phyloP scores from a whole-genome alignment of 2,329 filamentous ascomycete species.

The Talaromyces pinophilus region DNA sequence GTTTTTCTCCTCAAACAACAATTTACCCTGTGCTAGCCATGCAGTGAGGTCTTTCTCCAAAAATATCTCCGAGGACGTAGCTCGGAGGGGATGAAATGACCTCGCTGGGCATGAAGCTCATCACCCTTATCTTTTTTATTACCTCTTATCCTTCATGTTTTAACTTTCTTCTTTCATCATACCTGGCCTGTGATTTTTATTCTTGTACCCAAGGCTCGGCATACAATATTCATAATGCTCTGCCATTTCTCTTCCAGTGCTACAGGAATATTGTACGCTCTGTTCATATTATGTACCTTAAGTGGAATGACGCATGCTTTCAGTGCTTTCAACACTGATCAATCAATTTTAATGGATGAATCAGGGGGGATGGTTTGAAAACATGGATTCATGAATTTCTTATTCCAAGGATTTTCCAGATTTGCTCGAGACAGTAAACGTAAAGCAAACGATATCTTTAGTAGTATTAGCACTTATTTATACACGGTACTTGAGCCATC shows the following conservation, averaged over 20 bases:
- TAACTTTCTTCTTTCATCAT: constrained; percentile 20
- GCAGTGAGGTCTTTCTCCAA: constrained; percentile 2
- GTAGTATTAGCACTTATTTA: neutral
- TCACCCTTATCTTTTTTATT: constrained; percentile 13
- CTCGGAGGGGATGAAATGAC: neutral
- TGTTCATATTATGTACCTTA: constrained; percentile 23
- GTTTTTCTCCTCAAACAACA: neutral
- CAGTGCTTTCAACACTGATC: constrained; percentile 12
- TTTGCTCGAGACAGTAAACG: neutral
- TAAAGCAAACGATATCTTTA: neutral
- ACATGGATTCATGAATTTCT: neutral
- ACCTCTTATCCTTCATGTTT: constrained; percentile 22
- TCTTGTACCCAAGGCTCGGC: constrained; percentile 12
- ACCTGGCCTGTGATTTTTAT: constrained; percentile 21
- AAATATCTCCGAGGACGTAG: neutral
- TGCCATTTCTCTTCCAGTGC: constrained; percentile 19
- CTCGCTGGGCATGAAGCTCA: neutral
- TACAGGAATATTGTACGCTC: constrained; percentile 20
- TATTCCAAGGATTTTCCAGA: neutral
- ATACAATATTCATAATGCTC: constrained; percentile 15
- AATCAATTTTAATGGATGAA: constrained; percentile 2
- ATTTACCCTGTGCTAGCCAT: neutral
- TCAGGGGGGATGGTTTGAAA: neutral
- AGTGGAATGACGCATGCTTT: constrained; percentile 21
- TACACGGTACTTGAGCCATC: neutral